phyloP scores from a whole-genome alignment of 2,329 filamentous ascomycete species.

The Aspergillus eucalypticola region DNA sequence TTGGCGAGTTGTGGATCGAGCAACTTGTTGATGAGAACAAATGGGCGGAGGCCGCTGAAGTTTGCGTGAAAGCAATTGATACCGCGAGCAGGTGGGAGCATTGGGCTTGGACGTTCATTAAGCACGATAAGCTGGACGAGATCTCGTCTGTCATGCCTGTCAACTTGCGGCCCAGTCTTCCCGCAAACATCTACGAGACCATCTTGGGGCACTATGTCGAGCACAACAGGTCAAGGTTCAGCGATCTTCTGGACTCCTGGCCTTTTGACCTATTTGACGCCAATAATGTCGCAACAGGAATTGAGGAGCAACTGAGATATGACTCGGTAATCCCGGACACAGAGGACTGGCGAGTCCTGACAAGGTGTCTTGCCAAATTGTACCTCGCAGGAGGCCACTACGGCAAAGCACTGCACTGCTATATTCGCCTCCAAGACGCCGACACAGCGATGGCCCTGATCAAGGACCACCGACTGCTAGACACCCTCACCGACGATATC shows the following conservation, averaged over 20 bases:
- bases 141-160: conserved; percentile 82
- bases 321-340: conserved; percentile 74
- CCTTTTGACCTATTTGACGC: conserved; percentile 80
- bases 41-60: conserved; percentile 75
- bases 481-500: conserved; percentile 86
- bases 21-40: conserved; percentile 73
- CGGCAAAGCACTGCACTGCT: conserved; percentile 81
- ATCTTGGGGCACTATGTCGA: conserved; percentile 86
- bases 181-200: conserved; percentile 82
- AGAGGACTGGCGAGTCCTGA: conserved; percentile 86
- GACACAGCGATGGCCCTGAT: conserved; percentile 86
- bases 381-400: conserved; percentile 79
- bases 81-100: conserved; percentile 86
- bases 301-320: conserved; percentile 79
- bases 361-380: conserved; percentile 80
- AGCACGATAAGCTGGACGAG: conserved; percentile 82
- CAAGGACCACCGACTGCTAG: conserved; percentile 82
- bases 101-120: conserved; percentile 91
- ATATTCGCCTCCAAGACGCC: conserved; percentile 87
- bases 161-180: conserved; percentile 75
- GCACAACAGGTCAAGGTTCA: conserved; percentile 72
- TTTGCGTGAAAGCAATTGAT: conserved; percentile 79
- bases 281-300: conserved; percentile 70
- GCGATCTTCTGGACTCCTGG: conserved; percentile 80
- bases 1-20: conserved; percentile 91